Base-by-base conservation (phyloP, 2,329 filamentous ascomycete species). In the Fusarium sp. region DNA sequence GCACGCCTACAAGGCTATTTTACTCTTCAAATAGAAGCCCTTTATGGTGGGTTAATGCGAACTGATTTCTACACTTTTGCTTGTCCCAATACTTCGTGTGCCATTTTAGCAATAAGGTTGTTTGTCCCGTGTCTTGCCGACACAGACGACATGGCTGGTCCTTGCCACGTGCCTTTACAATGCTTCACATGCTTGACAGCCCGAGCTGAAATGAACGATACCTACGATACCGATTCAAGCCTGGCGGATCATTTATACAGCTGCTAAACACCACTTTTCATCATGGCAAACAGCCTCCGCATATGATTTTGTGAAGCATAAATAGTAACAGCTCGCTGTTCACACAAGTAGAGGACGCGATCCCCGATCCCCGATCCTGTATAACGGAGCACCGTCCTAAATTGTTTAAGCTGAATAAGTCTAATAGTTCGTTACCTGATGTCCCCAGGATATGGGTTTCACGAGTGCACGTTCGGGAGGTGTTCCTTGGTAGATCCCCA, bases 1-100 rank as follows among this genome's bases (percentile, higher is more conserved):
- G 73, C 71, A 72, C 32, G 45, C 57, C 63, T 59, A 65, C 34
- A 59, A 55, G 61, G 37, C 25, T 66, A 58, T 54, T 64, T 56
- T 70, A 48, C 49, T 58, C 29, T 47, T 34, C 57, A 65, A 65
- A 51, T 42, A 16, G 57, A 54, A 48, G 64, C 44, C 64, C 53
- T 61, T 29, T 30, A 34, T 45, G 25, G 57, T n/a, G 51, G 67
- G 46, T 51, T 56, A 52, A 57, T 40, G 48, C 27, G 27, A 34
- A 48, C 20, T 40, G 20, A 10, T 60, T 64, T 30, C 5, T 24
- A 29, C 37, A 34, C 8, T 55, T 57, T 25, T 12, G 9, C 48
- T 14, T 45, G 30, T 24, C n/a, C 25, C 32, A 27, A 27, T 55
- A 14, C 18, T 22, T 22, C 11, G 25, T 18, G 14, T 53, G 7